Evolutionary conservation across 2,329 filamentous ascomycete species (phyloP), one percentile per base, ranked within the genome.

Genomic region (Diplodia mutila): DNA sequence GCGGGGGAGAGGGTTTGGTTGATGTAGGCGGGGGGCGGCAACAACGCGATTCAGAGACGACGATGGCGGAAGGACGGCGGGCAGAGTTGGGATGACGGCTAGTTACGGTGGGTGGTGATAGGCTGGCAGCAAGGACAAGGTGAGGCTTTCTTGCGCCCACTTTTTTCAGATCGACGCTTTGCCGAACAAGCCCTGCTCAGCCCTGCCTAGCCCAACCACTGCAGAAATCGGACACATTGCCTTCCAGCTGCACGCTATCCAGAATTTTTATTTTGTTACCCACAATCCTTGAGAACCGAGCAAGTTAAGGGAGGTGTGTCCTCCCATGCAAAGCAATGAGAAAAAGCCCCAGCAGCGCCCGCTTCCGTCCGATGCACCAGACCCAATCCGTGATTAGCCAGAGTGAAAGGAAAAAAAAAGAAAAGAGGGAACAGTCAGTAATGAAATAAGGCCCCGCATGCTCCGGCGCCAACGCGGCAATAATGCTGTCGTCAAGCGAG

Each of bases 41-140:
- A 57, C 14, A 27, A 51, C 53, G 64, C 52, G 64, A 66, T 49
- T 63, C 59, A 52, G 42, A 51, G 48, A 59, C 49, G 64, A 32
- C 39, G 27, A 49, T 59, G 64, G 52, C 46, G 53, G 64, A 25
- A 46, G 64, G 53, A 59, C 42, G 63, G 63, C 37, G 46, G 39
- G 7, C 34, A 54, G 51, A 42, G 42, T 25, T 16, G 64, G 53
- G 46, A 51, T 23, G 42, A 59, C 53, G 53, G 53, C 53, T 48
- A 27, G 49, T 53, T 53, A 32, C 64, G 64, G 53, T 51, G 64
- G 64, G 42, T 66, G 53, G 53, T 66, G 64, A 57, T 66, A 51
- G 46, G 64, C 52, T 66, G 64, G 54, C 39, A 51, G 21, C 39
- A 48, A 51, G 39, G 64, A 66, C 64, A 51, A 66, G 53, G 59